Evolutionary conservation across 306 rosid species (phyloP).

Genomic region (Heteromeles arbutifolia): DNA sequence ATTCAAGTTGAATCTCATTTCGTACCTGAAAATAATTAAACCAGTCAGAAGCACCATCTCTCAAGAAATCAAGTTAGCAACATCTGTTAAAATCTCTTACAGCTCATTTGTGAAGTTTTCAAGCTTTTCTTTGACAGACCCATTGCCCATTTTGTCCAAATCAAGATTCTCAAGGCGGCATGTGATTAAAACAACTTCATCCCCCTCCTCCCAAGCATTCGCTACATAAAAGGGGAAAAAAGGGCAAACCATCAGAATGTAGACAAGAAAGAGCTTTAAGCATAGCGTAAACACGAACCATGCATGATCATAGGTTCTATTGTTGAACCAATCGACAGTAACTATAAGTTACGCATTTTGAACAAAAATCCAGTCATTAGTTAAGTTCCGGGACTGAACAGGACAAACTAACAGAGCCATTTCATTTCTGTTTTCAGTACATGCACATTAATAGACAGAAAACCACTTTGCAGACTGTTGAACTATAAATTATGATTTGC

Average conservation of each 20-base stretch:
- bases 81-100: constrained; percentile 34
- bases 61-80: constrained; percentile 1
- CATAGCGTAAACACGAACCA: background rate
- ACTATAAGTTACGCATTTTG: too few relatives aligned
- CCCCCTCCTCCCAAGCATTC: constrained; percentile 99
- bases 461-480: too few relatives aligned
- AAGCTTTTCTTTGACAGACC: constrained; percentile 64
- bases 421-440: too few relatives aligned
- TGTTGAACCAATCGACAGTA: background rate
- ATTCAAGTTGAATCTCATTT: constrained; percentile 85
- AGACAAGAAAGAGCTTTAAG: background rate
- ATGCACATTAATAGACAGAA: background rate
- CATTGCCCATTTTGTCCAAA: constrained; percentile 61
- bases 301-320: background rate
- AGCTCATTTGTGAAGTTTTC: constrained; percentile 66
- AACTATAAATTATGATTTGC: too few relatives aligned
- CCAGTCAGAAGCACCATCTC: constrained; percentile 13
- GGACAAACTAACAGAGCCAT: background rate
- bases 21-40: constrained; percentile 52
- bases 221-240: constrained; percentile 28
- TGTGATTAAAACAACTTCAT: constrained; percentile 86
- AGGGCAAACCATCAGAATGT: constrained; percentile 15
- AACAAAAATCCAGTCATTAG: background rate
- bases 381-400: background rate
- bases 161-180: constrained; percentile 72